Evolutionary conservation across 169 alveolate genomes (phyloP), one percentile per base, ranked within the genome.

Genomic region (Cryptosporidium xiaoi): DNA sequence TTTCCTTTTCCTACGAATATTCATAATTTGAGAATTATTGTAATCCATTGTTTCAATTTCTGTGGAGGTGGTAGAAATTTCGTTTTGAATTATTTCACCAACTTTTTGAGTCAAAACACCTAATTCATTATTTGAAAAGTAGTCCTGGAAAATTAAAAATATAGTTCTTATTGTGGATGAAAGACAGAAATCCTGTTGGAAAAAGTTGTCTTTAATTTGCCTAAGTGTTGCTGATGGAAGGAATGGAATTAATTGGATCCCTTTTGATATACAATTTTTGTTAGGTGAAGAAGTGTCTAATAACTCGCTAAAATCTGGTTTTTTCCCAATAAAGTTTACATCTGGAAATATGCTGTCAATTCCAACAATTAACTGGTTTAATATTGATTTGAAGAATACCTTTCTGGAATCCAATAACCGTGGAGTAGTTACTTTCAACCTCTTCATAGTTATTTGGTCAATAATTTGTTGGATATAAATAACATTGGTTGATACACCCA

Each of bases 121-220:
- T 7, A 55, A 7, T 55, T 55, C 31, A 10, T 27, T 13, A 20
- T 7, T 20, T 10, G 34, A 20, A 55, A 20, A 55, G 8, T 48
- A 58, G n/a, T 40, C 34, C 64, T 77, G 87, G n/a, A 77, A 44
- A 2, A 77, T 27, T 20, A 77, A 15, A 36, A 60, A 77, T 12
- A 77, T 31, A 4, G 48, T 77, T 40, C 48, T 55, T 15, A 77
- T 27, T 31, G 87, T 20, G 40, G 60, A 60, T 13, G 64, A 40
- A 24, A 77, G 18, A 36, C 87, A 34, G 44, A n/a, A 77, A 20
- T 77, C 51, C n/a, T 77, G 27, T 31, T 77, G 87, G 55, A 77
- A 77, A 66, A 77, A 77, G 15, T 56, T n/a, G n/a, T 77, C 87
- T 44, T 77, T 77, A 3, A 77, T 34, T 1, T 40, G 64, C 2